A percentile compares a stretch with the other conserved stretches of the same genome.
Conservation (phyloP, 2,329 filamentous ascomycete species). For the Blastomyces parvus region DNA sequence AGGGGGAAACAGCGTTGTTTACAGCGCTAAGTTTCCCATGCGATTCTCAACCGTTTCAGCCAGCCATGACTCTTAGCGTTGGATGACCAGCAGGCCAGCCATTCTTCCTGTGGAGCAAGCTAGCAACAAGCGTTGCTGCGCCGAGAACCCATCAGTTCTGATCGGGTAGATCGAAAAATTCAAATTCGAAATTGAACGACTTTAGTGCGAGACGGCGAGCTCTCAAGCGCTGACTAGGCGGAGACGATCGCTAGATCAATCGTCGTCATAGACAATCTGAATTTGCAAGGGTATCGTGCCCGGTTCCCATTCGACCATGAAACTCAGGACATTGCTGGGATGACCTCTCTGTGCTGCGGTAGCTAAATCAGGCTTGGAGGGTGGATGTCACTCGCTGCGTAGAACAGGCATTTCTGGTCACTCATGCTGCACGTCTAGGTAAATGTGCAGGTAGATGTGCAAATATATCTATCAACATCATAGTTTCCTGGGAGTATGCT, state of each 20-base stretch:
- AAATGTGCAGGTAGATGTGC: not conserved
- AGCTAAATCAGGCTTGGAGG: not conserved
- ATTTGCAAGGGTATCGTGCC: not conserved
- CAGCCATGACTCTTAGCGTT: not conserved
- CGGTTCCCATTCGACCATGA: not conserved
- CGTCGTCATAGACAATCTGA: conserved; percentile 2
- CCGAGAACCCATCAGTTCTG: not conserved
- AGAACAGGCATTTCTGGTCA: not conserved
- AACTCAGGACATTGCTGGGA: no score
- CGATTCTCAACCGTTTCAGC: conserved; percentile 5
- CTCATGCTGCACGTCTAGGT: not conserved
- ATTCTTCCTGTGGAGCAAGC: not conserved
- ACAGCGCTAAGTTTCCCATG: not conserved
- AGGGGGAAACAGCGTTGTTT: not conserved
- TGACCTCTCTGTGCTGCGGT: not conserved
- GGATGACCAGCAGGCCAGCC: not conserved
- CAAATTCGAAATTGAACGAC: not conserved
- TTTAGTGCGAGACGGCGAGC: not conserved
- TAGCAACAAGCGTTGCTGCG: not conserved
- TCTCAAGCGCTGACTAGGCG: not conserved
- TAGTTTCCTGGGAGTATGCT: not conserved
- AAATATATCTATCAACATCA: no score
- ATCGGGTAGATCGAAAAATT: conserved; percentile 3
- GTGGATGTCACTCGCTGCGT: not conserved
- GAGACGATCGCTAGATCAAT: not conserved